Conservation (phyloP, 495 filamentous ascomycete genomes). For the Cenococcum geophilum region DNA sequence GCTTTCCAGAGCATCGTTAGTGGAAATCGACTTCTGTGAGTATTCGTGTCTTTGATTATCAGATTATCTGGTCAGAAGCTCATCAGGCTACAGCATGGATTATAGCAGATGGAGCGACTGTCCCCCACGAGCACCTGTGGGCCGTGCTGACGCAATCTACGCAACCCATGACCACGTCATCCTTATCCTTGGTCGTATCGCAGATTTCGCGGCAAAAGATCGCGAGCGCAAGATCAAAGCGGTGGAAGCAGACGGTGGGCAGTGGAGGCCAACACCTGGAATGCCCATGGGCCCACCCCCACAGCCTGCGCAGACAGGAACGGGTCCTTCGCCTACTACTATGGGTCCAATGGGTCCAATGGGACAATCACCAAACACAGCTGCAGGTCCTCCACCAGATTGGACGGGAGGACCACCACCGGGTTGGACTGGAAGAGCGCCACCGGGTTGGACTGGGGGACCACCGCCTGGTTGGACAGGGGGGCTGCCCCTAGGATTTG, state of each 20-base stretch:
- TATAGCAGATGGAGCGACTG: constrained; percentile 76
- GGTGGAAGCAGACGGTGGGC: constrained; percentile 47
- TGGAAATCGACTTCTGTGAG: constrained; percentile 78
- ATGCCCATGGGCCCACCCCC: constrained; percentile 35
- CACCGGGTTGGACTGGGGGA: constrained; percentile 3
- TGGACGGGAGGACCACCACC: constrained; percentile 17
- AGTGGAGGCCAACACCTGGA: constrained; percentile 53
- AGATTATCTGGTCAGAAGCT: neutral
- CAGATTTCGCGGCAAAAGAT: constrained; percentile 74
- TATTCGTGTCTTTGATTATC: constrained; percentile 20
- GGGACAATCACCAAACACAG: constrained; percentile 15
- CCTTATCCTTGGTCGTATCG: constrained; percentile 74
- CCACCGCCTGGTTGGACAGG: neutral
- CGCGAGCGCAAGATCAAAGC: constrained; percentile 66
- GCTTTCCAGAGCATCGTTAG: constrained; percentile 85
- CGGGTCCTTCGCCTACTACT: constrained; percentile 25
- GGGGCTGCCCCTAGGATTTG: neutral
- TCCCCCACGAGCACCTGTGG: constrained; percentile 73
- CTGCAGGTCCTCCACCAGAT: constrained; percentile 21
- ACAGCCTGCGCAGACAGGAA: neutral
- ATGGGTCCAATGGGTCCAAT: constrained; percentile 14
- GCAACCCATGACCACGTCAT: constrained; percentile 82
- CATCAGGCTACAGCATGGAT: constrained; percentile 53
- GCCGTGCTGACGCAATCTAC: constrained; percentile 72
- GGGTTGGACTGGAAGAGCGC: constrained; percentile 10